Evolutionary conservation across 805 yeast genomes (phyloP).

Genomic region (Yueomyces sinensis): DNA sequence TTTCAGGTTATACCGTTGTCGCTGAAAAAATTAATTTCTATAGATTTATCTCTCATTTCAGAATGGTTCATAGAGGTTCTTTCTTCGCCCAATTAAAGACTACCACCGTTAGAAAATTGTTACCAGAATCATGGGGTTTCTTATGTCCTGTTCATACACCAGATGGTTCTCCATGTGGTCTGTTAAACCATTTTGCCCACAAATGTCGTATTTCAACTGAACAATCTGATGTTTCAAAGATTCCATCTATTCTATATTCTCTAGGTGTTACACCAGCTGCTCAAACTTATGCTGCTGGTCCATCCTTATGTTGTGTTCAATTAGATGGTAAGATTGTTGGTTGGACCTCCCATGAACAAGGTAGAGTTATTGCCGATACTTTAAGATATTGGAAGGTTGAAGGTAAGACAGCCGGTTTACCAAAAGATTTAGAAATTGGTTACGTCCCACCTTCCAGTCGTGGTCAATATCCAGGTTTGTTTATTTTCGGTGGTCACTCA

Average conservation of each 20-base stretch:
- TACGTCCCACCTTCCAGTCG: constrained; percentile 90
- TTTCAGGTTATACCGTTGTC: constrained; percentile 94
- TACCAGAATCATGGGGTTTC: constrained; percentile 99
- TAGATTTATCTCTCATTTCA: constrained; percentile 93
- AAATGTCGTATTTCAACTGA: constrained; percentile 79
- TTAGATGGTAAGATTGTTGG: constrained; percentile 87
- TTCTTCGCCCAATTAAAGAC: constrained; percentile 97
- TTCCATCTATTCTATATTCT: constrained; percentile 51
- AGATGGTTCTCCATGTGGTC: constrained; percentile 99
- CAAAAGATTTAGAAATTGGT: constrained; percentile 82
- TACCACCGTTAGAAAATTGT: constrained; percentile 87
- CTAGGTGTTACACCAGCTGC: constrained; percentile 71
- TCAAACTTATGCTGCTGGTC: constrained; percentile 76
- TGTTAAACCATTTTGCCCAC: constrained; percentile 91
- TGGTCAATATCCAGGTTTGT: constrained; percentile 97
- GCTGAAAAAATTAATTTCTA: constrained; percentile 97
- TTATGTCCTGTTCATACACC: constrained; percentile 98
- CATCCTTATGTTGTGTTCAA: constrained; percentile 79
- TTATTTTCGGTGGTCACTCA: constrained; percentile 79
- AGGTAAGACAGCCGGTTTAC: constrained; percentile 54
- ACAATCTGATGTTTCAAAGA: constrained; percentile 57
- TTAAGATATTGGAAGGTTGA: constrained; percentile 87
- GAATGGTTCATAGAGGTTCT: constrained; percentile 99
- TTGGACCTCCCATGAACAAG: constrained; percentile 87
- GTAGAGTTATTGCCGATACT: constrained; percentile 75